Base-by-base conservation (phyloP, 2,329 filamentous ascomycete species). In the Tolypocladium guangdongense region DNA sequence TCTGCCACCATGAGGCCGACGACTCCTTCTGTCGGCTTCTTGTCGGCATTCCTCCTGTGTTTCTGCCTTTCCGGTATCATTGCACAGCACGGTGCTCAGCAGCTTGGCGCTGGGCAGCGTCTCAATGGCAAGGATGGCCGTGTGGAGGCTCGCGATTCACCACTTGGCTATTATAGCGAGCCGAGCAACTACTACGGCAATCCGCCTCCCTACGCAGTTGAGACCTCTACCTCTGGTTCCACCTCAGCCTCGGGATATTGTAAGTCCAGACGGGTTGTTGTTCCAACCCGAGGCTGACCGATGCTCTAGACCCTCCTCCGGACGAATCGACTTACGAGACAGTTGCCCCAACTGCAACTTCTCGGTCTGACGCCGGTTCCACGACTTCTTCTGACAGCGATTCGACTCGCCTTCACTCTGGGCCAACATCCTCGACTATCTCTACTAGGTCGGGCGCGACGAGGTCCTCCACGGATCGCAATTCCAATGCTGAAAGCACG, bases 1-100 rank as follows among this genome's bases (percentile, higher is more conserved):
- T n/a, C 51, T 53, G 51, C 54, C 63, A 66, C 37, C 52, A 77
- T 77, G 74, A 71, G 67, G 58, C 61, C 54, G 30, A 66, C 58
- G 16, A 61, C 61, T 60, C 56, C 69, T 51, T 56, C 62, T 57
- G 52, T 63, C 56, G 63, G 66, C 62, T 52, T 72, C 33, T 55
- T 66, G 57, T 70, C 66, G 60, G 66, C 65, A 53, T 54, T 64
- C 16, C 51, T 64, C 10, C 49, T 60, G 20, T 59, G 57, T 49
- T 39, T 64, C 38, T 46, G 52, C n/a, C 43, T 35, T 47, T 36
- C 46, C 7, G 50, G 41, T 48, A 35, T 52, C 24, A 39, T 7
- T 12, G 36, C 46, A 49, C 43, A 55, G 47, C 41, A 16, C 22
- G 30, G 36, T n/a, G 18, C 33, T 36, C 39, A 30, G 24, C 41